Evolutionary conservation across 2,329 filamentous ascomycete genomes (phyloP).

Genomic region (Fonsecaea nubica): DNA sequence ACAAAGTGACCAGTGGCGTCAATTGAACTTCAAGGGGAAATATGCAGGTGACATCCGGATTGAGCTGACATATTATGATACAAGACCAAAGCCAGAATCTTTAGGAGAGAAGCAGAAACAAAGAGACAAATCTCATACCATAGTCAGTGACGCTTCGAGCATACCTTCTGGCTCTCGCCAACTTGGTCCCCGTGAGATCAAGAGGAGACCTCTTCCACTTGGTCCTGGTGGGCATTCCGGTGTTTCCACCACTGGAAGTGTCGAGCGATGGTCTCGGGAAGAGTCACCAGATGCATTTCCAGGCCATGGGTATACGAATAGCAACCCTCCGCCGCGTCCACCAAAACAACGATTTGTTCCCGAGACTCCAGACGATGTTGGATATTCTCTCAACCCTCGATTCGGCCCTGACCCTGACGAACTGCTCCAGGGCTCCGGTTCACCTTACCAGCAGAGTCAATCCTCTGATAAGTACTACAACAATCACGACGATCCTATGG

Average conservation of each 20-base stretch:
- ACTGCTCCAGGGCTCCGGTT: slow-evolving; percentile 8
- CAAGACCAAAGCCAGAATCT: slow-evolving; percentile 79
- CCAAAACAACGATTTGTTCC: slow-evolving; percentile 35
- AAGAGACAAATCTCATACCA: slow-evolving; percentile 48
- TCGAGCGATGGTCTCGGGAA: slow-evolving; percentile 21
- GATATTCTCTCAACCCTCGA: slow-evolving; percentile 28
- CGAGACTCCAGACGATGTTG: slow-evolving; percentile 36
- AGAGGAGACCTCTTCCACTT: slow-evolving; percentile 81
- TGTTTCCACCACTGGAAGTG: neutral
- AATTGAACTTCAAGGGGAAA: slow-evolving; percentile 84
- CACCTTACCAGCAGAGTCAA: slow-evolving; percentile 20
- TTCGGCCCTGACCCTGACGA: slow-evolving; percentile 31
- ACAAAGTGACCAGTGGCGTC: slow-evolving; percentile 94
- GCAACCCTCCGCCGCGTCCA: slow-evolving; percentile 31
- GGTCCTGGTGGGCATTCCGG: slow-evolving; percentile 61
- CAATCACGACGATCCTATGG: slow-evolving; percentile 6
- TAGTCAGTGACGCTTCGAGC: slow-evolving; percentile 39
- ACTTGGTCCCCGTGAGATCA: slow-evolving; percentile 65
- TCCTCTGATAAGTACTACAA: slow-evolving; percentile 21
- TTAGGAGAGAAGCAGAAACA: slow-evolving; percentile 61
- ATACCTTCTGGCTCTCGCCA: slow-evolving; percentile 55
- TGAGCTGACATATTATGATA: slow-evolving; percentile 96
- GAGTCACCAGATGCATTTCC: slow-evolving; percentile 38
- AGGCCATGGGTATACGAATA: slow-evolving; percentile 22
- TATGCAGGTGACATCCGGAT: slow-evolving; percentile 95